Conservation (phyloP, 2,329 filamentous ascomycete species). For the Pyrenochaeta sp. region DNA sequence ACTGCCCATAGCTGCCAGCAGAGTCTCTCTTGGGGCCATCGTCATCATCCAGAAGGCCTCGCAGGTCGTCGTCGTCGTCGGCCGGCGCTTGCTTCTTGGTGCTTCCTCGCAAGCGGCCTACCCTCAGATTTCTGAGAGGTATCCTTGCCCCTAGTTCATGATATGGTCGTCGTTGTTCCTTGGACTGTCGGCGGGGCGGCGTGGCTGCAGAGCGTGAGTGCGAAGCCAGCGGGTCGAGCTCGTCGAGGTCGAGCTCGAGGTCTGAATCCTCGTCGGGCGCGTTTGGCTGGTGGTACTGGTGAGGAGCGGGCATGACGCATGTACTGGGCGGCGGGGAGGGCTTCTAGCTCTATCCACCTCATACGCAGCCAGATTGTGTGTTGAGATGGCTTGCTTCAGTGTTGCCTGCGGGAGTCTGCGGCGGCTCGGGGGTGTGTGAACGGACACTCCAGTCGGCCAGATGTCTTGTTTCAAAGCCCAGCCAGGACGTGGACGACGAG, state of each 20-base stretch:
- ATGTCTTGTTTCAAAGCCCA: constrained; percentile 13
- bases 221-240: constrained; percentile 72
- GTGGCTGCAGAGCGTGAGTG: constrained; percentile 31
- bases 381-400: constrained; percentile 5
- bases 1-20: constrained; percentile 65
- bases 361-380: constrained; percentile 14
- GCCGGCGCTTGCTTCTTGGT: constrained; percentile 59
- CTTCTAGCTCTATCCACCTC: constrained; percentile 13
- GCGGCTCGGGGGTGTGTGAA: constrained; percentile 21
- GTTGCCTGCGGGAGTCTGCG: constrained; percentile 37
- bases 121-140: constrained; percentile 70
- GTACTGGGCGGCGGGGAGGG: constrained; percentile 11
- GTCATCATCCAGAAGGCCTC: constrained; percentile 70
- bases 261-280: constrained; percentile 76
- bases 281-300: constrained; percentile 61
- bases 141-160: constrained; percentile 64
- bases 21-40: constrained; percentile 61
- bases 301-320: constrained; percentile 58
- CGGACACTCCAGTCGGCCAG: constrained; percentile 22
- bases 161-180: constrained; percentile 41
- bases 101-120: constrained; percentile 56
- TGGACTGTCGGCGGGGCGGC: constrained; percentile 38
- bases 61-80: constrained; percentile 72
- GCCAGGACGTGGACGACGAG: neutral
- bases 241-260: constrained; percentile 78